Conservation (phyloP, 768 basidiomycete species). For the Trametes punicea region DNA sequence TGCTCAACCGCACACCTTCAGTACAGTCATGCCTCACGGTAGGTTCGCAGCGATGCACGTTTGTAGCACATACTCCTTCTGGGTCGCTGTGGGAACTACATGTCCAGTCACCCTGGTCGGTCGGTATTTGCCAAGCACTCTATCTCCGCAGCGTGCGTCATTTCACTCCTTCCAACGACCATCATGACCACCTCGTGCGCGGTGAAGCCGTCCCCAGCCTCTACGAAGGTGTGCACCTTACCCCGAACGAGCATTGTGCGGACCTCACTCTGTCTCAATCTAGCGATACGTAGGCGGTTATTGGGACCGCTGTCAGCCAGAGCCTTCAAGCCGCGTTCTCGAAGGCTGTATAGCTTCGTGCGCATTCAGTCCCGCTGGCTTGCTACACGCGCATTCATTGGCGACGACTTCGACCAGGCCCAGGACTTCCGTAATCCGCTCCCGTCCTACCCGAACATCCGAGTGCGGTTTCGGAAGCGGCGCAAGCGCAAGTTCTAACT, state of each 20-base stretch:
- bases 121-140: neutral
- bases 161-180: neutral
- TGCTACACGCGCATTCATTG: neutral
- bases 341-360: slow-evolving; percentile 3
- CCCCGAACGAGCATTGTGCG: slow-evolving; percentile 3
- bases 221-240: slow-evolving; percentile 1
- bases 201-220: neutral
- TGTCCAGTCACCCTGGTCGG: neutral
- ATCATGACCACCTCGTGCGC: slow-evolving; percentile 12
- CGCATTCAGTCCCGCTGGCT: neutral
- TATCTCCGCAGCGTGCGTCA: slow-evolving; percentile 18
- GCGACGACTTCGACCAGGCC: neutral
- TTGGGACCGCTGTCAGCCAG: slow-evolving; percentile 1
- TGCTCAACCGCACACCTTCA: neutral
- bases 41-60: no score
- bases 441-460: neutral
- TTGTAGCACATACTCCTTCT: neutral
- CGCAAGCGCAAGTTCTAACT: neutral
- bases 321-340: neutral
- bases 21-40: no score
- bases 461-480: no score
- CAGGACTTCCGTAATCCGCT: neutral
- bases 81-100: neutral
- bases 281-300: neutral
- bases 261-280: neutral